A percentile compares a stretch with the other conserved stretches of the same genome.
Conservation (phyloP, 768 basidiomycete species). For the Phaffia tasmanica region DNA sequence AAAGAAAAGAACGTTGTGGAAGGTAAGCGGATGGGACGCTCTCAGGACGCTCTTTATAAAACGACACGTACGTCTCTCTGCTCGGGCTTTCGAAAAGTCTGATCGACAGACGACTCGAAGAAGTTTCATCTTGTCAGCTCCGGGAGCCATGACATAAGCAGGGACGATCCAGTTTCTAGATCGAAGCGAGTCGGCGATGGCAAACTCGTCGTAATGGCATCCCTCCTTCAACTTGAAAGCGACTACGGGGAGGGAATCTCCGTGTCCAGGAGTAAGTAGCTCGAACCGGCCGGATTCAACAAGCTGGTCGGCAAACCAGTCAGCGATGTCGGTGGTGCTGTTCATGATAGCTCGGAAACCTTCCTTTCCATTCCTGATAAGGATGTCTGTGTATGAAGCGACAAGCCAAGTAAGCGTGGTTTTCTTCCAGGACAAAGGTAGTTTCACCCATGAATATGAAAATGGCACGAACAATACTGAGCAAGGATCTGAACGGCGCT, state of each 20-base stretch:
- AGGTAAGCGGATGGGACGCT: too few relatives aligned
- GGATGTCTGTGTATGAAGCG: slow-evolving; percentile 2
- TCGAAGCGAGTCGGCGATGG: slow-evolving; percentile 27
- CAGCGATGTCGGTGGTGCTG: slow-evolving; percentile 26
- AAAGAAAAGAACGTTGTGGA: neutral
- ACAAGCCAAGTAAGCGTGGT: too few relatives aligned
- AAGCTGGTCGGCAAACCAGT: slow-evolving; percentile 25
- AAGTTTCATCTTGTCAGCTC: slow-evolving; percentile 4
- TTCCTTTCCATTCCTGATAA: slow-evolving; percentile 27
- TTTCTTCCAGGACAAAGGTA: too few relatives aligned
- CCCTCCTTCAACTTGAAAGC: slow-evolving; percentile 29
- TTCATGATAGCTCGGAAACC: slow-evolving; percentile 29
- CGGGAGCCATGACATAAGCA: slow-evolving; percentile 22
- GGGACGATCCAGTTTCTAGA: slow-evolving; percentile 30
- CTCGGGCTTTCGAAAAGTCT: slow-evolving; percentile 27
- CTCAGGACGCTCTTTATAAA: neutral
- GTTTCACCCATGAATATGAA: neutral
- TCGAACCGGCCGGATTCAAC: slow-evolving; percentile 5
- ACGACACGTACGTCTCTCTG: slow-evolving; percentile 20
- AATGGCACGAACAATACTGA: neutral
- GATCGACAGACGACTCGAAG: slow-evolving; percentile 27
- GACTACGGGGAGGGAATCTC: slow-evolving; percentile 28
- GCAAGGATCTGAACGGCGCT: slow-evolving; percentile 27
- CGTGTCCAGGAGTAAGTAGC: slow-evolving; percentile 16
- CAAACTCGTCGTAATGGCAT: slow-evolving; percentile 28